Evolutionary conservation across 371 early-diverging fungal species (phyloP).

Genomic region (Mucor sp.): DNA sequence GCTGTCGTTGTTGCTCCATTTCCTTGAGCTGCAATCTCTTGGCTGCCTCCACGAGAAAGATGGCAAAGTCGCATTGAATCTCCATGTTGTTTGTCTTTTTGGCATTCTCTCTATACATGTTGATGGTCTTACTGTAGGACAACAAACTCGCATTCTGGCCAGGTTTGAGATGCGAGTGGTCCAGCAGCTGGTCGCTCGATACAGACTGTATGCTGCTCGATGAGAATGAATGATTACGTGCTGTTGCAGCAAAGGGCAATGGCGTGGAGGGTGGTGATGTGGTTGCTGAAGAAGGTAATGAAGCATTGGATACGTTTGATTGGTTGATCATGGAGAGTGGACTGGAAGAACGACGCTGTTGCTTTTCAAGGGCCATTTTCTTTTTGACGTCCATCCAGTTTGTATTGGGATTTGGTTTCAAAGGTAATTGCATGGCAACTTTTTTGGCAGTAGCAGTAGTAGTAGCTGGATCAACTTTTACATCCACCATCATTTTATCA

Average conservation of each 20-base stretch:
- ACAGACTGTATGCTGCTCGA: conserved; percentile 2
- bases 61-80: conserved; percentile 79
- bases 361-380: not conserved
- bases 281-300: not conserved
- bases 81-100: conserved; percentile 76
- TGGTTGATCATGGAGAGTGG: not conserved
- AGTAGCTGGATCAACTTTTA: conserved; percentile 1
- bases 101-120: conserved; percentile 77
- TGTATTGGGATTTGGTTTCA: not conserved
- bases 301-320: not conserved
- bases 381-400: conserved; percentile 2
- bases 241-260: not conserved
- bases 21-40: conserved; percentile 39
- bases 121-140: conserved; percentile 69
- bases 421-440: not conserved
- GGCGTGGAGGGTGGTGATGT: not conserved
- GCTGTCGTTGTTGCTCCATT: not conserved
- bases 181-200: conserved; percentile 33
- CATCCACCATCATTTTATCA: not conserved
- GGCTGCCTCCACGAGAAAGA: conserved; percentile 65
- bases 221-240: conserved; percentile 7
- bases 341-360: not conserved
- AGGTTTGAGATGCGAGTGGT: conserved; percentile 63
- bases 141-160: conserved; percentile 61
- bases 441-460: not conserved